A percentile compares a stretch with the other conserved stretches of the same genome.
phyloP scores from a whole-genome alignment of 2,329 filamentous ascomycete species.

The Verruconis gallopava region DNA sequence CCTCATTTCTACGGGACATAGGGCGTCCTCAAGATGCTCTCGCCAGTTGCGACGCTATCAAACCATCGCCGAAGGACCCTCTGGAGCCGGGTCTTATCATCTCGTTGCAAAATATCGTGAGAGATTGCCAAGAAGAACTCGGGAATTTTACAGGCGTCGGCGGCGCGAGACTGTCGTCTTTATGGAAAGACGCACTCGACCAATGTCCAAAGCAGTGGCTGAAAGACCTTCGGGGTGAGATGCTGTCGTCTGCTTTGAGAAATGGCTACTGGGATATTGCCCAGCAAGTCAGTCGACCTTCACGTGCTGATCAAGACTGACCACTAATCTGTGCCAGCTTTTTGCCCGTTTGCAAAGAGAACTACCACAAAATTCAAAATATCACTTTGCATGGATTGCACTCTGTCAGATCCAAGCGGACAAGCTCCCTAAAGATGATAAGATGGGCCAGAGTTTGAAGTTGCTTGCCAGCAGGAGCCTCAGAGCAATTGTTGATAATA shows the following conservation, averaged over 20 bases:
- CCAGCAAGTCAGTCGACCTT: constrained; percentile 1
- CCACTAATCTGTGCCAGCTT: background rate
- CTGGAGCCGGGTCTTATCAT: constrained; percentile 1
- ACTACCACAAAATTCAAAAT: constrained; percentile 2
- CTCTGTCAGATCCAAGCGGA: constrained; percentile 7
- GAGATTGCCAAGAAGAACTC: constrained; percentile 6
- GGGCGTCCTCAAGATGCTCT: constrained; percentile 6
- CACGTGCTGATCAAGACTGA: background rate
- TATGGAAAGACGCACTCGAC: constrained; percentile 9
- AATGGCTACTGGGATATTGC: constrained; percentile 9
- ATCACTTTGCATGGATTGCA: constrained; percentile 10
- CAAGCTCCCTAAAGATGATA: constrained; percentile 3
- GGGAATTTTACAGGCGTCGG: constrained; percentile 1
- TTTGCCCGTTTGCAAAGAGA: constrained; percentile 10
- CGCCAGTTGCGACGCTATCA: background rate
- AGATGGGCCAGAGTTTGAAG: constrained; percentile 7
- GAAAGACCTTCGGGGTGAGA: background rate
- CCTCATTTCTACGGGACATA: constrained; percentile 1
- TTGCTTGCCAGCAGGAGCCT: constrained; percentile 7
- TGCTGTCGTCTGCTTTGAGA: constrained; percentile 4
- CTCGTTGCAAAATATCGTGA: constrained; percentile 2
- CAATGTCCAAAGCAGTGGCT: background rate
- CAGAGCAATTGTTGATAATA: constrained; percentile 9
- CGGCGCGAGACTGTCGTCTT: background rate
- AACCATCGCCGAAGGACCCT: constrained; percentile 5